Evolutionary conservation across 1,284 basidiomycete genomes (phyloP).

Genomic region (Clitocybe nebularis): DNA sequence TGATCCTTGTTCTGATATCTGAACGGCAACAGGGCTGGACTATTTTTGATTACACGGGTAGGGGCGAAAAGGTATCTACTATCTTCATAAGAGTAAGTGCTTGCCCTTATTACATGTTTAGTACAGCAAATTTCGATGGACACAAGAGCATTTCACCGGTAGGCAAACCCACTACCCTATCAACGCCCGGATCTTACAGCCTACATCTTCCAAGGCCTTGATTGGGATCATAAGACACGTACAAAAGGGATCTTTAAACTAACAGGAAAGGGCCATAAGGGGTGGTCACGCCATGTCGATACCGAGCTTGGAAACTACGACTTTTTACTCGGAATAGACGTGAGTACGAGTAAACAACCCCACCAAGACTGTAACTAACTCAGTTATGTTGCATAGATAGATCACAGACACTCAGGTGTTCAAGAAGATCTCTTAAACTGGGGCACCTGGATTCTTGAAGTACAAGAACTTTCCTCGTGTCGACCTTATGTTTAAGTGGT

Average conservation of each 20-base stretch:
- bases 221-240: conserved; percentile 76
- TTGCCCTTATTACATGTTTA: conserved; percentile 23
- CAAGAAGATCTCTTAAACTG: conserved; percentile 61
- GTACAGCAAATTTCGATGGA: conserved; percentile 73
- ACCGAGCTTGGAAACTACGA: conserved; percentile 75
- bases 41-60: conserved; percentile 77
- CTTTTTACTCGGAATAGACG: conserved; percentile 72
- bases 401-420: conserved; percentile 83
- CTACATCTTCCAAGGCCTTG: conserved; percentile 56
- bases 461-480: too few species aligned
- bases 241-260: conserved; percentile 65
- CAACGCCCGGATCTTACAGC: neutral
- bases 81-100: neutral
- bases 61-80: conserved; percentile 63
- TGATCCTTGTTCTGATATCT: neutral
- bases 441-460: conserved; percentile 71
- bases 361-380: too few species aligned
- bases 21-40: conserved; percentile 69
- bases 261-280: conserved; percentile 48
- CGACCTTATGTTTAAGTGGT: too few species aligned
- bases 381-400: conserved; percentile 73
- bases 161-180: conserved; percentile 11
- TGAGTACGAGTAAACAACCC: too few species aligned
- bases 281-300: conserved; percentile 72
- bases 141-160: conserved; percentile 72